These are phyloP conservation scores for Sphagnum fallax DNA, from an alignment of 228 moss, liverwort and hornwort genomes.

Conservation along the genomic window DNA sequence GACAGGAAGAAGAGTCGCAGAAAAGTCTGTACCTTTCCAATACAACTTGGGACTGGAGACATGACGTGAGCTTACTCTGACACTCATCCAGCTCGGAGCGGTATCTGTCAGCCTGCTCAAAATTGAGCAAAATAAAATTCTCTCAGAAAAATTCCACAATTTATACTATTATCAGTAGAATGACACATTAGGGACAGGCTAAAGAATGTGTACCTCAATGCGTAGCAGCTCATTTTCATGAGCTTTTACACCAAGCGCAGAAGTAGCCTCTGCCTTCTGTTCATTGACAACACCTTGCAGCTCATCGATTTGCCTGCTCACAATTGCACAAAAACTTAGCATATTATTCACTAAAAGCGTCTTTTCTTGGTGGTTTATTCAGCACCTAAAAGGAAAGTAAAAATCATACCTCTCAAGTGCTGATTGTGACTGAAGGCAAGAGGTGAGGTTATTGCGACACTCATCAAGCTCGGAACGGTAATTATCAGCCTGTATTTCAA, in stretches of 20 bases:
- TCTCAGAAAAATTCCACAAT: too few relatives aligned
- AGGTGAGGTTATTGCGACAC: conserved; percentile 43
- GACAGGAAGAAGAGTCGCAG: neutral
- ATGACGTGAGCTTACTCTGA: too few relatives aligned
- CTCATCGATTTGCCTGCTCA: conserved; percentile 52
- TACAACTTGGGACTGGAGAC: too few relatives aligned
- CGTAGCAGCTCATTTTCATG: neutral
- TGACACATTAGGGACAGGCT: neutral
- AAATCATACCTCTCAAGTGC: conserved; percentile 38
- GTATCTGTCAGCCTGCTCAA: too few relatives aligned
- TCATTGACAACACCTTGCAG: conserved; percentile 37
- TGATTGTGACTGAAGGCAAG: conserved; percentile 36
- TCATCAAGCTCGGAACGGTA: conserved; percentile 52
- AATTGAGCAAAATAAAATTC: too few relatives aligned
- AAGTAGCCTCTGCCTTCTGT: conserved; percentile 15
- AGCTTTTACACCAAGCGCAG: neutral
- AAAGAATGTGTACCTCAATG: neutral
- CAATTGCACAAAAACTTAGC: neutral
- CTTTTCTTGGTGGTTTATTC: neutral
- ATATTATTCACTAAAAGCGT: neutral
- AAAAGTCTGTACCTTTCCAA: too few relatives aligned
- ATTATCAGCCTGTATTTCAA: conserved; percentile 31
- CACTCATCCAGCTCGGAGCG: too few relatives aligned
- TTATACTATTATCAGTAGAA: too few relatives aligned
- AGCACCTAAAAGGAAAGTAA: neutral